Evolutionary conservation across 1,284 basidiomycete genomes (phyloP), one percentile per base, ranked within the genome.

Genomic region (Moesziomyces sp.): DNA sequence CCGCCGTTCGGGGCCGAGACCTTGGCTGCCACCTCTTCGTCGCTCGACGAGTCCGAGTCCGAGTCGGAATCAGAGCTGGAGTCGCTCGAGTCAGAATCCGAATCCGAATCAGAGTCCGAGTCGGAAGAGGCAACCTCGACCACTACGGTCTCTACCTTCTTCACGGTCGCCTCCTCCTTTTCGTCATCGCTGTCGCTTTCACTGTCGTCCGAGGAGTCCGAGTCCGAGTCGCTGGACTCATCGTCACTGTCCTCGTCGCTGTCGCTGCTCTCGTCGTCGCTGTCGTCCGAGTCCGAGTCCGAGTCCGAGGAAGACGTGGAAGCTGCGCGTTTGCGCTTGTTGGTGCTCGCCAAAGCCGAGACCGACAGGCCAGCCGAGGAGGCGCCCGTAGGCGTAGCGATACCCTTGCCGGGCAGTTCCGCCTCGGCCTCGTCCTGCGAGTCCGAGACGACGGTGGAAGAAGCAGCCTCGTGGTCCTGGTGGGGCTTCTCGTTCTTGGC

Each of bases 401-500:
- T 43, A 38, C 64, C 70, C 10, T 63, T 73, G 54, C 70, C 68
- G 6, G 59, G 50, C 10, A 68, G 45, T 23, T 67, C 52, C 3
- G 70, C 70, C 52, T 73, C 70, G 3, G 70, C 58, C 56, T 73
- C 70, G 38, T 67, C 70, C 48, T 67, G 70, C 52, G 70, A 73
- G 45, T 73, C 70, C 3, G 64, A 67, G 5, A 59, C 60, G 26
- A 67, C 26, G 24, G 66, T 69, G 10, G 60, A 63, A 13, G 60
- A 63, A n/a, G 66, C 66, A 19, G 55, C 66, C 33, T 69, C 66
- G 21, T 38, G 52, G 50, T 69, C 66, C 52, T 63, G 66, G 42
- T 58, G 55, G 7, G 67, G 61, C n/a, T 49, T 9, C 6, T 70
- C 57, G 33, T 51, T 26, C 58, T 64, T 56, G 26, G 53, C 47